These are phyloP conservation scores for Geum urbanum DNA, from an alignment of 306 rosid species.

Conservation along the genomic window DNA sequence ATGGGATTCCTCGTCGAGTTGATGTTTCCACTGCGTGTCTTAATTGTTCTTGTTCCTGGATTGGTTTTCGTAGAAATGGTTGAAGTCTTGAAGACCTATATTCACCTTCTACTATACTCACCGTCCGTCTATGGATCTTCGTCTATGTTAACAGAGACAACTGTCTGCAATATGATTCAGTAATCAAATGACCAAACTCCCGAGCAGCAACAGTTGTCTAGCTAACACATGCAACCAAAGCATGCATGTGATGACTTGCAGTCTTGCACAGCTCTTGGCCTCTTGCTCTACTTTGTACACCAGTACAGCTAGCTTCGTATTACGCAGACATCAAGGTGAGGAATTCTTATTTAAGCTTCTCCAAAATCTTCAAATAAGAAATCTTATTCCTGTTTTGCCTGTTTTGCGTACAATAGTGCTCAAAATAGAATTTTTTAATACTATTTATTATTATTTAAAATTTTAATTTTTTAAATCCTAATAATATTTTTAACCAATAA, in stretches of 20 bases:
- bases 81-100: background rate
- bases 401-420: too few species aligned
- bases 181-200: slow-evolving; percentile 4
- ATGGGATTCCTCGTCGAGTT: background rate
- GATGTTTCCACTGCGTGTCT: background rate
- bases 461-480: too few species aligned
- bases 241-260: background rate
- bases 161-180: background rate
- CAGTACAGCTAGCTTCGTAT: slow-evolving; percentile 10
- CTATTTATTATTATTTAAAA: too few species aligned
- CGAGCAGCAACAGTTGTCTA: slow-evolving; percentile 23
- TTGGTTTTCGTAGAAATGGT: background rate
- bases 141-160: too few species aligned
- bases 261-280: background rate
- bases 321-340: slow-evolving; percentile 5
- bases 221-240: slow-evolving; percentile 26
- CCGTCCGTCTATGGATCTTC: too few species aligned
- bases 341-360: too few species aligned
- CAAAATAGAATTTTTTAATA: too few species aligned
- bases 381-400: too few species aligned
- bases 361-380: too few species aligned
- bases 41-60: background rate
- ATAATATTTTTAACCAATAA: too few species aligned
- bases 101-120: too few species aligned
- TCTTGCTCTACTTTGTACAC: background rate